Evolutionary conservation across 345 rosid species (phyloP), one percentile per base, ranked within the genome.

Genomic region (Excoecaria agallocha): DNA sequence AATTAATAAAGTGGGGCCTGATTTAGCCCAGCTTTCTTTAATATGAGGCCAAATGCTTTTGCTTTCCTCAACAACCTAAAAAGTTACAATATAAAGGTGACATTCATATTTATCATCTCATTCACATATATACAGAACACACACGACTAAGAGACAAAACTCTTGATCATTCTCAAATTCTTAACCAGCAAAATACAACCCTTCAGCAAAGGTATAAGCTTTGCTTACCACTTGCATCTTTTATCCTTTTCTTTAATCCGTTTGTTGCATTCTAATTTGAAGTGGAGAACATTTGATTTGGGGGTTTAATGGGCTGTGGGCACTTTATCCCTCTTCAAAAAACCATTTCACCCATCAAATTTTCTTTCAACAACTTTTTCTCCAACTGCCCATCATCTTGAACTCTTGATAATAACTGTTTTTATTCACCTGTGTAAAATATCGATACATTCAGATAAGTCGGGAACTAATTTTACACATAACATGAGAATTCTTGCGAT

Each of bases 101-200:
- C 48, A 22, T 11, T 39, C 49, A 39, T n/a, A 17, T 41, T 22
- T 24, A 24, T 35, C 39, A 55, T 22, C 15, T 39, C 64, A 41
- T 70, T 56, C 65, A 70, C 68, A 46, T 82, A 75, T 82, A 76
- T 82, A 82, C 84, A 79, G 49, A 74, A 52, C 51, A 75, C 69
- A 49, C 51, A 48, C 39, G 56, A 45, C 24, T 46, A 71, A 62
- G 56, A 49, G 62, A 59, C 54, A 68, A 68, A 37, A 50, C 51
- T 25, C 57, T 56, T 20, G 9, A 43, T 59, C n/a, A n/a, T n/a
- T n/a, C n/a, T n/a, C n/a, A n/a, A n/a, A n/a, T n/a, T n/a, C n/a
- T n/a, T n/a, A n/a, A n/a, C 54, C 65, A 25, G 17, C 62, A 62
- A 50, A 39, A 74, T 46, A 71, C 48, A 66, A 19, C 56, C 77